phyloP scores from a whole-genome alignment of 2,329 filamentous ascomycete species.

The Pseudogymnoascus sp. region DNA sequence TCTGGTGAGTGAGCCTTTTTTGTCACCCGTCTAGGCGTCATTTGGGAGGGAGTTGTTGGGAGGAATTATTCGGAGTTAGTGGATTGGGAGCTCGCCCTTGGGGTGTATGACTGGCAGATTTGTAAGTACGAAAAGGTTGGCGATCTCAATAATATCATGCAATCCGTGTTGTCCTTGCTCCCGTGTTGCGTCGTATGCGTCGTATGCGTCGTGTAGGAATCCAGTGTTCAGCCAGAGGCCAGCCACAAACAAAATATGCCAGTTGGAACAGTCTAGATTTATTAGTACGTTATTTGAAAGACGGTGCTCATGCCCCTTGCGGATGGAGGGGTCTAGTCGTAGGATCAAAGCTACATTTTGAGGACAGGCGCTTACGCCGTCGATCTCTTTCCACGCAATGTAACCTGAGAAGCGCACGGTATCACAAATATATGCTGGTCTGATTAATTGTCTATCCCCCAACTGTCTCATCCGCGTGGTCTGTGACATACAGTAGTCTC shows the following conservation, averaged over 20 bases:
- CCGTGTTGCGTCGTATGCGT: background rate
- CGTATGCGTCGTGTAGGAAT: background rate
- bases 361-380: background rate
- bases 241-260: slow-evolving; percentile 1
- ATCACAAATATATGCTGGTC: background rate
- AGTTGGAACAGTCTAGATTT: background rate
- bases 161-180: slow-evolving; percentile 1
- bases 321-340: background rate
- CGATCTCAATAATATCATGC: slow-evolving; percentile 8
- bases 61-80: background rate
- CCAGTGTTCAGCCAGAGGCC: background rate
- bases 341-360: background rate
- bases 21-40: slow-evolving; percentile 6
- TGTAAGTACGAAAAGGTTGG: slow-evolving; percentile 9
- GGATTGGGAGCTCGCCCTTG: background rate
- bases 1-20: slow-evolving; percentile 8
- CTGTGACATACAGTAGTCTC: background rate
- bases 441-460: background rate
- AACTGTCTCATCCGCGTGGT: background rate
- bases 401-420: background rate
- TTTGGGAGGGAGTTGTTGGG: background rate
- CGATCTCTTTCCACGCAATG: background rate
- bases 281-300: background rate
- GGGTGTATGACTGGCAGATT: background rate
- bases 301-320: background rate